Conservation (phyloP, 306 rosid species). For the Calophaca sinica region DNA sequence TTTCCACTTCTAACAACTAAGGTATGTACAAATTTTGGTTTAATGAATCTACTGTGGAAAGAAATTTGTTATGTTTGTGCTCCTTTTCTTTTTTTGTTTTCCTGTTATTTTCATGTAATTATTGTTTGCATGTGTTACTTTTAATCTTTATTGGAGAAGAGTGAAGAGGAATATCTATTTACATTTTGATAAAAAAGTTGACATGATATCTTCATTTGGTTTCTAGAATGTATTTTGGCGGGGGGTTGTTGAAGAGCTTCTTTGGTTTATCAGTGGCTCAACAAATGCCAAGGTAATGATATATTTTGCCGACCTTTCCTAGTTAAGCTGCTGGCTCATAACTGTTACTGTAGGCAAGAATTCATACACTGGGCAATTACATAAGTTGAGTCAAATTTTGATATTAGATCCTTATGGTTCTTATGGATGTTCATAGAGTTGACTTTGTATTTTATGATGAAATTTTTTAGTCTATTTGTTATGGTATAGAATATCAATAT, state of each 20-base stretch:
- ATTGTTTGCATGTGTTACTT: constrained; percentile 1
- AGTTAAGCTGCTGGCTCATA: too few species aligned
- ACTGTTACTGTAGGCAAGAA: too few species aligned
- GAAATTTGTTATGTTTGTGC: constrained; percentile 18
- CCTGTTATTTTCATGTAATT: constrained; percentile 30
- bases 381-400: not conserved
- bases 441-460: too few species aligned
- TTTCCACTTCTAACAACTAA: constrained; percentile 97
- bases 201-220: constrained; percentile 56
- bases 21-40: constrained; percentile 58
- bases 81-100: constrained; percentile 17
- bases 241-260: constrained; percentile 97
- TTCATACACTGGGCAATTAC: not conserved
- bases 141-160: constrained; percentile 34
- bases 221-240: constrained; percentile 96
- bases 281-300: constrained; percentile 88
- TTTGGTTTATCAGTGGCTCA: constrained; percentile 98
- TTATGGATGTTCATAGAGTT: too few species aligned
- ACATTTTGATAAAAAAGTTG: constrained; percentile 38
- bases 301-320: constrained; percentile 18
- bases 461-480: too few species aligned
- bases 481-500: too few species aligned
- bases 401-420: not conserved
- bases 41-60: not conserved
- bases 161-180: constrained; percentile 34